Conservation (phyloP, 768 basidiomycete species). For the Collybia sordida region DNA sequence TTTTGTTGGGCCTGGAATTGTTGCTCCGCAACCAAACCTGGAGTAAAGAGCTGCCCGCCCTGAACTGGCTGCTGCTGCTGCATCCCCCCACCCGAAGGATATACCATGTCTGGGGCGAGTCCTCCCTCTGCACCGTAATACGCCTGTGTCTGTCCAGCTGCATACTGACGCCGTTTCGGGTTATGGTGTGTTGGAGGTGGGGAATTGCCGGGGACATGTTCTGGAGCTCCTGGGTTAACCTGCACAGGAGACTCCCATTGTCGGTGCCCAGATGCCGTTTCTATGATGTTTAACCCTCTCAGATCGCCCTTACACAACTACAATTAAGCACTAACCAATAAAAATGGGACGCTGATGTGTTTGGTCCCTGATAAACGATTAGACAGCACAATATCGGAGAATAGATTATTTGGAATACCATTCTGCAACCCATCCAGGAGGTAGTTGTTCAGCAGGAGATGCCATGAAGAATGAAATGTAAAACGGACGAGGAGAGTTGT, state of each 20-base stretch:
- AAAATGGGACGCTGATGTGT: constrained; percentile 83
- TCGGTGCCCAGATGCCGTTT: constrained; percentile 76
- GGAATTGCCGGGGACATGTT: constrained; percentile 40
- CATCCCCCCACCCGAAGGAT: constrained; percentile 31
- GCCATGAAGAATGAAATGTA: constrained; percentile 36
- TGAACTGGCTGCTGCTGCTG: constrained; percentile 37
- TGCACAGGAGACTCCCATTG: constrained; percentile 85
- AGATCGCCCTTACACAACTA: no score
- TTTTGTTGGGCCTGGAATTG: constrained; percentile 68
- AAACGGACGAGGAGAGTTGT: constrained; percentile 9
- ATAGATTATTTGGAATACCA: constrained; percentile 56
- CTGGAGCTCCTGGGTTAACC: constrained; percentile 28
- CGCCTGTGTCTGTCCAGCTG: constrained; percentile 89
- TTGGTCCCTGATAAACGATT: constrained; percentile 59
- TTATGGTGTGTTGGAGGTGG: constrained; percentile 47
- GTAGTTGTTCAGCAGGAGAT: constrained; percentile 64
- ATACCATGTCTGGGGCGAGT: constrained; percentile 38
- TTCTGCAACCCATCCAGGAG: constrained; percentile 91
- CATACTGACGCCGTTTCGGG: constrained; percentile 86
- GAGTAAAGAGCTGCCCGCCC: constrained; percentile 75
- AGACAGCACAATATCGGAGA: background rate
- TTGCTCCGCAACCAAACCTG: constrained; percentile 72
- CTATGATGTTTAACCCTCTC: constrained; percentile 36
- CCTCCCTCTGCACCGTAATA: constrained; percentile 63
- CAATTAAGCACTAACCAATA: constrained; percentile 61